A percentile compares a stretch with the other conserved stretches of the same genome.
phyloP scores from a whole-genome alignment of 176 grass and related monocot species.

The Hordeum marinum region DNA sequence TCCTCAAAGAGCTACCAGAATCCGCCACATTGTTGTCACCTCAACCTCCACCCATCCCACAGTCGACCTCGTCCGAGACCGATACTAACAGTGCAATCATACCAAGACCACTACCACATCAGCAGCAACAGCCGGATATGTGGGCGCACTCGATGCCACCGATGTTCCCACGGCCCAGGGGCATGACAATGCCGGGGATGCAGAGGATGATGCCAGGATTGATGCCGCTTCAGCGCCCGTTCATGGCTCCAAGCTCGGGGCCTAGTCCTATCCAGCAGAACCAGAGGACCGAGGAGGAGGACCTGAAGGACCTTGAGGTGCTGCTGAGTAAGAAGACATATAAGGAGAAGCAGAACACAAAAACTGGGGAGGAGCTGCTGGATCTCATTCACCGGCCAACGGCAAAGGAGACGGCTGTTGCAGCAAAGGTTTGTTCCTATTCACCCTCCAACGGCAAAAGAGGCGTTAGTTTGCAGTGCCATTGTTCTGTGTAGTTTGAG shows the following conservation, averaged over 20 bases:
- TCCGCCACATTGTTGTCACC: conserved; percentile 36
- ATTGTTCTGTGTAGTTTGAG: conserved; percentile 11
- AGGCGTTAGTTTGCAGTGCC: not conserved
- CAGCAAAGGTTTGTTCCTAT: conserved; percentile 78
- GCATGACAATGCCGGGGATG: conserved; percentile 51
- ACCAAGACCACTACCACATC: conserved; percentile 39
- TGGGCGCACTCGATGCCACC: conserved; percentile 75
- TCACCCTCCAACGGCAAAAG: not conserved
- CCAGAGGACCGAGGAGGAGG: conserved; percentile 79
- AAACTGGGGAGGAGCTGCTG: conserved; percentile 97
- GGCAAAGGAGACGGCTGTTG: conserved; percentile 88
- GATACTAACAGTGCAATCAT: conserved; percentile 42
- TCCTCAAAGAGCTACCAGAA: conserved; percentile 90
- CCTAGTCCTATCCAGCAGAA: conserved; percentile 34
- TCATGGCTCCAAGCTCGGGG: conserved; percentile 36
- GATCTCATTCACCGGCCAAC: conserved; percentile 98
- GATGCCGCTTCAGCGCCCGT: conserved; percentile 62
- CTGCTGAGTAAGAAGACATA: conserved; percentile 89
- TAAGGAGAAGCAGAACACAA: conserved; percentile 84
- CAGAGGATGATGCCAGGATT: conserved; percentile 57
- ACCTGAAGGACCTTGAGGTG: conserved; percentile 81
- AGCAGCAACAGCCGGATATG: conserved; percentile 48
- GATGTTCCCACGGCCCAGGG: conserved; percentile 70
- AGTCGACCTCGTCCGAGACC: conserved; percentile 2
- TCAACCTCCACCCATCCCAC: conserved; percentile 25